A percentile compares a stretch with the other conserved stretches of the same genome.
Evolutionary conservation across 2,329 filamentous ascomycete species (phyloP).

Genomic region (Aspergillus aculeatus): DNA sequence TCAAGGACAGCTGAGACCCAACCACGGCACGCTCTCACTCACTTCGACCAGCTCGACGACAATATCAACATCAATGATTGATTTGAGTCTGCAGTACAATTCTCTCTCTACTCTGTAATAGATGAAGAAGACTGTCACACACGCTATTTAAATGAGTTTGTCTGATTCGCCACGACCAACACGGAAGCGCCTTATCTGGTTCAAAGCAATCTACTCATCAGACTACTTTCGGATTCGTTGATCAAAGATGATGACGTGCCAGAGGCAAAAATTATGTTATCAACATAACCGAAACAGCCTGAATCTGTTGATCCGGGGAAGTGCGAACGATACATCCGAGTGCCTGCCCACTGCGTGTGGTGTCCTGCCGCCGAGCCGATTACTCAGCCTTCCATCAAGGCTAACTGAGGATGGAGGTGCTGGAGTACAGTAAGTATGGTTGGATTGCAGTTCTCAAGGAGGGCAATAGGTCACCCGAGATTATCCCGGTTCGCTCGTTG

Average conservation of each 20-base stretch:
- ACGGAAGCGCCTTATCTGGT: not conserved
- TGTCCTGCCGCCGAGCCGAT: not conserved
- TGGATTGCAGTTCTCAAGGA: not conserved
- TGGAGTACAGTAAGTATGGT: not conserved
- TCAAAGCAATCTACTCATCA: not conserved
- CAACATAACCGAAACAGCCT: slow-evolving; percentile 7
- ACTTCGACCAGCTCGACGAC: not conserved
- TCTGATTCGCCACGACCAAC: not conserved
- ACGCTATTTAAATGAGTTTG: not conserved
- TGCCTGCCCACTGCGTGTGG: not conserved
- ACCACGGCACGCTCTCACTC: not conserved
- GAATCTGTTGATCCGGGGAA: slow-evolving; percentile 10
- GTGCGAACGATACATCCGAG: slow-evolving; percentile 4
- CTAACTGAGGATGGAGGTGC: not conserved
- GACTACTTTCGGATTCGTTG: not conserved
- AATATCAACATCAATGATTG: slow-evolving; percentile 2
- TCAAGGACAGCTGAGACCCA: not conserved
- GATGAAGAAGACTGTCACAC: not conserved
- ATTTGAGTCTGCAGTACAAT: not conserved
- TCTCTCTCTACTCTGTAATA: not conserved
- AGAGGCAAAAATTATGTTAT: slow-evolving; percentile 4
- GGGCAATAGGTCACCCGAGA: slow-evolving; percentile 11
- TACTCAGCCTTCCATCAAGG: not conserved
- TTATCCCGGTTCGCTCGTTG: not conserved
- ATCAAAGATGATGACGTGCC: slow-evolving; percentile 13